Conservation (phyloP, 371 early-diverging fungal species). For the Rhizomucor miehei region DNA sequence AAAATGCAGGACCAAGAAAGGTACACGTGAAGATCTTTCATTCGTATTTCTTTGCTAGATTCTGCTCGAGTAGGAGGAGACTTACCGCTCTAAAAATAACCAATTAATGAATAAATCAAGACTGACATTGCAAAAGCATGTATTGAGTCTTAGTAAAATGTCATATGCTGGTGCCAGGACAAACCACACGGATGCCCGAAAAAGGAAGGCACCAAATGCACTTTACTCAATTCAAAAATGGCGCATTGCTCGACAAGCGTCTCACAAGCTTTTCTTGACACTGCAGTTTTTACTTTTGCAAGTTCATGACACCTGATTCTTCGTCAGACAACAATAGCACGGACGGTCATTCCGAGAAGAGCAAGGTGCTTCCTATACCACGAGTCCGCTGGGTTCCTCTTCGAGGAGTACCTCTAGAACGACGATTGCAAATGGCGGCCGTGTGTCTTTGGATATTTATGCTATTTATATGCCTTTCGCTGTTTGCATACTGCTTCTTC, state of each 20-base stretch:
- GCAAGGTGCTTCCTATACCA: background rate
- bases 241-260: background rate
- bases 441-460: conserved; percentile 60
- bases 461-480: conserved; percentile 49
- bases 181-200: too few species aligned
- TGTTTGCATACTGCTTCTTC: conserved; percentile 43
- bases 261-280: conserved; percentile 1
- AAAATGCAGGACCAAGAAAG: too few species aligned
- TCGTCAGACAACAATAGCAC: background rate
- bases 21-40: too few species aligned
- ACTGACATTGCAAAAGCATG: too few species aligned
- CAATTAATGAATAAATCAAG: too few species aligned
- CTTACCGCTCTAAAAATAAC: too few species aligned
- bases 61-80: too few species aligned
- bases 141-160: too few species aligned
- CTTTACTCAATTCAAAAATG: too few species aligned
- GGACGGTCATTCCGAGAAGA: background rate
- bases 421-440: conserved; percentile 71
- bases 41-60: too few species aligned
- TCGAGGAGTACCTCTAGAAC: conserved; percentile 63
- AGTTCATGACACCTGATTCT: background rate
- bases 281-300: background rate
- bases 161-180: too few species aligned
- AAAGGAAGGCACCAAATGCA: too few species aligned
- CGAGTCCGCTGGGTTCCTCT: conserved; percentile 63